phyloP scores from a whole-genome alignment of 257 asterid species.

The Voacanga thouarsii region DNA sequence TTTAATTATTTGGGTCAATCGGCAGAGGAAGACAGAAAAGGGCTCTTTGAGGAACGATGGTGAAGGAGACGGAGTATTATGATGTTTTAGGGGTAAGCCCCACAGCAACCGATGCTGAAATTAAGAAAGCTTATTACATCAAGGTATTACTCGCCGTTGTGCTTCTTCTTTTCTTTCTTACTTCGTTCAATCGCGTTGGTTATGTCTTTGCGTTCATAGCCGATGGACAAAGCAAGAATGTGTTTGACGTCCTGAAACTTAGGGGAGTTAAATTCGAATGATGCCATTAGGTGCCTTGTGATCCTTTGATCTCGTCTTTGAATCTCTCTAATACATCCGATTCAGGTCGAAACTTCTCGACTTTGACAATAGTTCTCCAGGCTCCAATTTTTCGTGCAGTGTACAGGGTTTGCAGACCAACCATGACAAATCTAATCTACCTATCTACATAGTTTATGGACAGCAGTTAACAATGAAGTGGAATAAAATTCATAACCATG shows the following conservation, averaged over 20 bases:
- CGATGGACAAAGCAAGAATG: background rate
- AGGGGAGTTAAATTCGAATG: background rate
- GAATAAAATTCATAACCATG: no score
- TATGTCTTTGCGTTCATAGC: background rate
- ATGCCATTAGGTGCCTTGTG: background rate
- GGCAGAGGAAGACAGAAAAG: background rate
- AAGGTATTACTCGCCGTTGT: slow-evolving; percentile 39
- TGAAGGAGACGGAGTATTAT: slow-evolving; percentile 81
- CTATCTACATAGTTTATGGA: background rate
- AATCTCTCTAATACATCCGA: background rate
- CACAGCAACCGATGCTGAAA: slow-evolving; percentile 73
- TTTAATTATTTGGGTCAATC: background rate
- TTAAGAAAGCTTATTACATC: slow-evolving; percentile 83
- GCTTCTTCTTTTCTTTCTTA: background rate
- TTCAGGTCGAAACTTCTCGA: background rate
- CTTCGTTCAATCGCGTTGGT: background rate
- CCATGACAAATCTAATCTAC: background rate
- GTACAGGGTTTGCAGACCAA: background rate
- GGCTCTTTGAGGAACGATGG: slow-evolving; percentile 36
- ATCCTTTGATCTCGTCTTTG: background rate
- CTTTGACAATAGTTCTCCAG: background rate
- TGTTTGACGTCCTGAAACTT: background rate
- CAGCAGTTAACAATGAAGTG: no score
- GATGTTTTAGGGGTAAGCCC: slow-evolving; percentile 69
- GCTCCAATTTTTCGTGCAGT: background rate